Percentiles rank a stretch among this genome's conserved stretches.
Conservation (phyloP, 2,329 filamentous ascomycete genomes). For the Hymenoscyphus fructigenus region DNA sequence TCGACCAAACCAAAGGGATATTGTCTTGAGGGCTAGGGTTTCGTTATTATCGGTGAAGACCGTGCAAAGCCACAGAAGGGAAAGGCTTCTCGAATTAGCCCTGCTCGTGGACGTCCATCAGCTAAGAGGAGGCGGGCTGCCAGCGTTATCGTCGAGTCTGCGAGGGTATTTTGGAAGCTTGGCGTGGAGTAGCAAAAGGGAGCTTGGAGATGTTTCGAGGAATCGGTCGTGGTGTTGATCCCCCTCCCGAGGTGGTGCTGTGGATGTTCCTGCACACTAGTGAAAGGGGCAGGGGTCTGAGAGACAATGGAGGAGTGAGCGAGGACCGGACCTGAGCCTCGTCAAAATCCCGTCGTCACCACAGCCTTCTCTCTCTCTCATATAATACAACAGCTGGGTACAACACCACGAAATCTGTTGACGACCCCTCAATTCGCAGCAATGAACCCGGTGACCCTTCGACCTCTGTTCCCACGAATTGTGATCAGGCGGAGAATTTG, state of each 20-base stretch:
- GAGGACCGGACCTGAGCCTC: conserved; percentile 21
- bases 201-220: conserved; percentile 7
- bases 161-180: conserved; percentile 12
- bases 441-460: conserved; percentile 31
- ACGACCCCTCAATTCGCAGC: conserved; percentile 5
- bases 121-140: conserved; percentile 25
- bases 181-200: conserved; percentile 4
- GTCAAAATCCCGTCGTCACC: conserved; percentile 22
- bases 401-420: background rate
- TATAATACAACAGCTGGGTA: background rate
- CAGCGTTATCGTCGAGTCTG: conserved; percentile 19
- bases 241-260: conserved; percentile 10
- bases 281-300: background rate
- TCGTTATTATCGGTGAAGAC: conserved; percentile 1
- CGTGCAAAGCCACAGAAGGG: conserved; percentile 9
- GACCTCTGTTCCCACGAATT: conserved; percentile 26
- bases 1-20: background rate
- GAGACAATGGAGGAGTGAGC: background rate
- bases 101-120: conserved; percentile 32
- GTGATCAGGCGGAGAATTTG: conserved; percentile 21
- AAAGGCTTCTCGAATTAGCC: conserved; percentile 28
- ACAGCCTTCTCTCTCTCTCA: conserved; percentile 20
- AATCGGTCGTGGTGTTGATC: conserved; percentile 16
- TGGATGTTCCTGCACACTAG: background rate
- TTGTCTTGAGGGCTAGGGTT: background rate